Evolutionary conservation across 2,329 filamentous ascomycete genomes (phyloP), one percentile per base, ranked within the genome.

Genomic region (Akanthomyces dipterigenus): DNA sequence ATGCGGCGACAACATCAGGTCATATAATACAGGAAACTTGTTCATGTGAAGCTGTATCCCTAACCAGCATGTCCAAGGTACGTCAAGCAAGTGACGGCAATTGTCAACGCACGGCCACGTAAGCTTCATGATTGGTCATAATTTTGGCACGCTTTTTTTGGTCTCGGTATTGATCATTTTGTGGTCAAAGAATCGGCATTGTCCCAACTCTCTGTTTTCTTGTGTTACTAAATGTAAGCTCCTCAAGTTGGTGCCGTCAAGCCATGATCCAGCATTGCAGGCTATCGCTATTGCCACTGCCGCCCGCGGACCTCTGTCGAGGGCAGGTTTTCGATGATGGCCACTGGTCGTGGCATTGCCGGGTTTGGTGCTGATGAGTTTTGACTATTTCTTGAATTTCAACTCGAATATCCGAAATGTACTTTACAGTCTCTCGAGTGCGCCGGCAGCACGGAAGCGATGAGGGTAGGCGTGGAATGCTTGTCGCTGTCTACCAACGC

Each of bases 321-420:
- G 14, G 76, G 76, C 54, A 79, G 80, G 75, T 77, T 80, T 55
- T 80, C 77, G 78, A 80, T 80, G 73, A 74, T 80, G 72, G 78
- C 76, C 0, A 68, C 80, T 28, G 74, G 77, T 1, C 73, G 79
- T 36, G 78, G 79, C 3, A 71, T 80, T 26, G 75, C 76, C 11
- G 77, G 79, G 3, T 77, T 81, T 20, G 78, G 79, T 53, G 72
- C 76, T 7, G 66, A 64, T 63, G 22, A 2, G 56, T 18, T 8
- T 31, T 31, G 28, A 31, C 8, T 31, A 31, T 8, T 31, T 31
- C 28, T 5, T 31, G 28, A n/a, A n/a, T n/a, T n/a, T n/a, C n/a
- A n/a, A n/a, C n/a, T n/a, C 28, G 70, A 72, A 50, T 72, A 72
- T 59, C 63, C 69, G 0, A 66, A 67, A 1, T 71, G 69, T 49